Evolutionary conservation across 805 yeast genomes (phyloP).

Genomic region (Yarrowia porcina): DNA sequence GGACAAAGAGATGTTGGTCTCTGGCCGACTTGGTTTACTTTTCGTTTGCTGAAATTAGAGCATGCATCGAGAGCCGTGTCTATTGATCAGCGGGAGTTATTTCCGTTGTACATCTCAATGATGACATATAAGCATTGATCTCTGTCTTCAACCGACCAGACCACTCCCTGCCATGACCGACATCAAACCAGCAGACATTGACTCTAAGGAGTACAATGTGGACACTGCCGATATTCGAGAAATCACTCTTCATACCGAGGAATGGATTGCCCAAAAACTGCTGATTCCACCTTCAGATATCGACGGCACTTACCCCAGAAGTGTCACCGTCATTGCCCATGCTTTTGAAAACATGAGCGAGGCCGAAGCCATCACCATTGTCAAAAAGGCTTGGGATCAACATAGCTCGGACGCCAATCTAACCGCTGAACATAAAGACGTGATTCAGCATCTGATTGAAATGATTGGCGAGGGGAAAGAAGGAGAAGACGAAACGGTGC

Average conservation of each 20-base stretch:
- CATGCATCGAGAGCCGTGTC: too few relatives aligned
- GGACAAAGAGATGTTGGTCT: too few relatives aligned
- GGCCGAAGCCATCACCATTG: constrained; percentile 43
- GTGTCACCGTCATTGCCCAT: constrained; percentile 42
- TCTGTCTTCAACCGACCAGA: too few relatives aligned
- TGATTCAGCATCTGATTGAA: neutral
- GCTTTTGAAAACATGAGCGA: constrained; percentile 40
- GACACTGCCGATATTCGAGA: neutral
- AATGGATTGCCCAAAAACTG: constrained; percentile 1
- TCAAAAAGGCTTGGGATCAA: constrained; percentile 42
- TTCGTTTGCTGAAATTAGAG: too few relatives aligned
- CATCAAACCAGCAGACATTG: neutral
- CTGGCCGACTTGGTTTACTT: too few relatives aligned
- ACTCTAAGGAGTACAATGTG: neutral
- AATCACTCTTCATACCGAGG: constrained; percentile 7
- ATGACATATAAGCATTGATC: too few relatives aligned
- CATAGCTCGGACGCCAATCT: constrained; percentile 51
- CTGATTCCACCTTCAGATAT: neutral
- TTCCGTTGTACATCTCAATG: too few relatives aligned
- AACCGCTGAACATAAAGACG: constrained; percentile 39
- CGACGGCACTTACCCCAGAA: constrained; percentile 8
- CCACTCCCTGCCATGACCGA: neutral
- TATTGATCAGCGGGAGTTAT: too few relatives aligned
- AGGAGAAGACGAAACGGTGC: neutral
- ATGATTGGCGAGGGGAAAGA: neutral